Evolutionary conservation across 176 grass and related monocot species (phyloP), one percentile per base, ranked within the genome.

Genomic region (Rhynchospora pubera): DNA sequence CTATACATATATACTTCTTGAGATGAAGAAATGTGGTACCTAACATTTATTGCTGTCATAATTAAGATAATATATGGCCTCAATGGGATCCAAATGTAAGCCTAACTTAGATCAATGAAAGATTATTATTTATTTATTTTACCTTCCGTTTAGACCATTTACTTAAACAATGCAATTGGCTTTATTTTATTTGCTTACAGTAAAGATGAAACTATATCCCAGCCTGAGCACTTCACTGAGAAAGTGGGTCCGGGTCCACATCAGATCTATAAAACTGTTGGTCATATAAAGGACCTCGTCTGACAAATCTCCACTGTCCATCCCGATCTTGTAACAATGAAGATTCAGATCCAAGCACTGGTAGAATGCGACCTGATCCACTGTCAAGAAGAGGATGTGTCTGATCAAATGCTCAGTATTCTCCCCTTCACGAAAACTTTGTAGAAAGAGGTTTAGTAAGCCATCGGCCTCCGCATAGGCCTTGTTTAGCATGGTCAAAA

Each of bases 201-300:
- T 91, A 79, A 97, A 94, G 26, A 94, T 80, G 85, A 97, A 94
- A 87, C 89, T 91, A 46, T 81, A 92, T 4, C 67, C 45, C 19
- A 74, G 86, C 64, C 81, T 87, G 67, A 94, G 84, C 23, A 94
- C 86, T 62, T 94, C 83, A 44, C 90, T 76, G 56, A 94, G 94
- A 69, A 97, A 86, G 30, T 45, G 84, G 55, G 89, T 91, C 47
- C 90, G 83, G 7, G 77, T 57, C 94, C 91, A 94, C 94, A 97
- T 92, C 91, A 94, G 89, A 79, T 83, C 88, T 28, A 92, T 89
- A 86, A 94, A 97, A 0, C 88, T 82, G 55, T 89, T 83, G 19
- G 90, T 90, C 94, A 97, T 97, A 86, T 90, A 97, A 59, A 91
- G 81, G 68, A 84, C 89, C 91, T 94, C 94, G 19, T 82, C 82